Base-by-base conservation (phyloP, 306 rosid species). In the Prunus armeniaca region DNA sequence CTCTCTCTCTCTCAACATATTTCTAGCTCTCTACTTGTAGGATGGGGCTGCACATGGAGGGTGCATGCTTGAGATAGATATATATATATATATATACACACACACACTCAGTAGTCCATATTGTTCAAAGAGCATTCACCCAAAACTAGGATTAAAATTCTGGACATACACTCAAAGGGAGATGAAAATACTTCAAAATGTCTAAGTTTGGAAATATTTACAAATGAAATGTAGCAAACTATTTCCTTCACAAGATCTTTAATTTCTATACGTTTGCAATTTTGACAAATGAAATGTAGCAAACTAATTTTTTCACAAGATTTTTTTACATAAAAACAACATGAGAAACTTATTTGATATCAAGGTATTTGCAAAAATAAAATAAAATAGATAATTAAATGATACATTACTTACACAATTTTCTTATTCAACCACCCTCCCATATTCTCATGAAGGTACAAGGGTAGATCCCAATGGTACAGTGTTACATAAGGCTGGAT, bases 401-500 rank as follows among this genome's bases (percentile, higher is more conserved):
- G 67, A 73, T 38, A 69, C 27, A 51, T 41, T 50, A 84, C 97
- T 81, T 77, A 94, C 98, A 89, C 84, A 73, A 94, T 85, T 78
- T 89, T 76, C 81, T 87, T 88, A 81, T 92, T 87, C 74, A 90
- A 69, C 98, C 98, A 94, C 73, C 98, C 98, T 70, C 86, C 93
- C 84, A 89, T 86, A 65, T 90, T 86, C 84, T 94, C 93, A 0
- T 94, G 83, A 79, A 94, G 98, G 88, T 92, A 89, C 89, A 86
- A 85, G 2, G 98, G 98, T 79, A 94, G 96, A 84, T 94, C 98
- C 97, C 97, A 94, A 84, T 94, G 98, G 73, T 91, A 94, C 84
- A 94, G 76, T 79, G 98, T 94, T 73, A 81, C 86, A 79, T 71
- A 94, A 77, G 98, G 98, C 79, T 87, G 85, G 79, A 94, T 88